These are phyloP conservation scores for Auricularia heimuer DNA, from an alignment of 768 basidiomycete species.

Conservation along the genomic window DNA sequence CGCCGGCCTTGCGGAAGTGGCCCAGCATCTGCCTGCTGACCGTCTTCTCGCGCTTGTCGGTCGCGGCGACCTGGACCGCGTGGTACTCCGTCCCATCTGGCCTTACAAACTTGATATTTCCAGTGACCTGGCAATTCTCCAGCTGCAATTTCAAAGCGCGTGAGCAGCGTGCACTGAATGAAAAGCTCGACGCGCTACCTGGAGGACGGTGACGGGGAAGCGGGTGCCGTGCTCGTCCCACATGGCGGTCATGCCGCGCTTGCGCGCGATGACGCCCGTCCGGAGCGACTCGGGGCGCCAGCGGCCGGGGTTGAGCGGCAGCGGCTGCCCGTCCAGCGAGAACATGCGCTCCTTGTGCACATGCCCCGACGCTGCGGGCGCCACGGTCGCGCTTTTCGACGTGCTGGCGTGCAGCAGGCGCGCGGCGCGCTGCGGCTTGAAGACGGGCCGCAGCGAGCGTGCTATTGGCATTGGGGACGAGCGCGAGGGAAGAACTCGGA, in stretches of 20 bases:
- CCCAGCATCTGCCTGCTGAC: slow-evolving; percentile 76
- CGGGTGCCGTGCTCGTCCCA: slow-evolving; percentile 87
- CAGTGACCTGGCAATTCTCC: slow-evolving; percentile 84
- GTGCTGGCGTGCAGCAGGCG: slow-evolving; percentile 4
- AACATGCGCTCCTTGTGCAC: background rate
- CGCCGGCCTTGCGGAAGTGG: slow-evolving; percentile 77
- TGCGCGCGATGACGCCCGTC: slow-evolving; percentile 87
- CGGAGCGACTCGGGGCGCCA: slow-evolving; percentile 82
- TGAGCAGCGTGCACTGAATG: background rate
- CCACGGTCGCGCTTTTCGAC: background rate
- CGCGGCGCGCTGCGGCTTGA: background rate
- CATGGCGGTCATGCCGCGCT: slow-evolving; percentile 90
- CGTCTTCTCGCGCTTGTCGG: slow-evolving; percentile 60
- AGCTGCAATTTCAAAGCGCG: slow-evolving; percentile 33
- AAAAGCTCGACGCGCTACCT: slow-evolving; percentile 42
- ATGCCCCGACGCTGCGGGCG: background rate
- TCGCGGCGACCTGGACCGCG: slow-evolving; percentile 88
- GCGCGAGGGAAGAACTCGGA: too few relatives aligned
- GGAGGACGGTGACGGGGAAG: slow-evolving; percentile 87
- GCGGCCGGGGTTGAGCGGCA: background rate
- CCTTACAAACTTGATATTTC: slow-evolving; percentile 56
- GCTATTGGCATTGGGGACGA: too few relatives aligned
- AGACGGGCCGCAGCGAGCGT: too few relatives aligned
- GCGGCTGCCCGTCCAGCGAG: background rate
- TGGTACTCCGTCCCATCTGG: slow-evolving; percentile 67